Evolutionary conservation across 345 rosid species (phyloP).

Genomic region (Psidium guajava): DNA sequence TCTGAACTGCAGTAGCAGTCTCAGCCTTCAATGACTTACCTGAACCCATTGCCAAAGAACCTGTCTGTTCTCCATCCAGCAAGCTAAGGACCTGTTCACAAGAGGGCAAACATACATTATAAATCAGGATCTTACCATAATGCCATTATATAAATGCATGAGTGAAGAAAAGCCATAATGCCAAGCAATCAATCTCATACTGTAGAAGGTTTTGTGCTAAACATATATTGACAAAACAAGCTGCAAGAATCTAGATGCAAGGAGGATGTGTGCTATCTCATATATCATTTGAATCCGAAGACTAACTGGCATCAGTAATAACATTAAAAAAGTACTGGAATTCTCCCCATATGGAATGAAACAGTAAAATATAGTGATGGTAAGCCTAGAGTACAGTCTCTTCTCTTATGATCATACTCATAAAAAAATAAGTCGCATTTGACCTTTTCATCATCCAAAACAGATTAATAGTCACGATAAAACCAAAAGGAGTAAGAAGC

Average conservation of each 20-base stretch:
- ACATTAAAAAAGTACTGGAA: not conserved
- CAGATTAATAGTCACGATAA: not conserved
- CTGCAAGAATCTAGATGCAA: not conserved
- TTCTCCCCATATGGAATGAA: not conserved
- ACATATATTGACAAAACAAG: not conserved
- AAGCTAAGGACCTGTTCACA: constrained; percentile 60
- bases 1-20: constrained; percentile 19
- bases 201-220: not conserved
- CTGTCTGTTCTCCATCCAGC: constrained; percentile 43
- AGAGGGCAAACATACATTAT: not conserved
- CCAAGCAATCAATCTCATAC: not conserved
- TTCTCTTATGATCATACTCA: not conserved
- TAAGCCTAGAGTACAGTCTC: not conserved
- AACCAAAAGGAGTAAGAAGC: not conserved
- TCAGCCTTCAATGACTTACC: constrained; percentile 38
- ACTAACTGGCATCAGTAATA: not conserved
- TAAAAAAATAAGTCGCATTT: not conserved
- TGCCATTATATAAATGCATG: not conserved
- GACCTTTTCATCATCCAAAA: not conserved
- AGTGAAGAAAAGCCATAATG: not conserved
- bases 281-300: not conserved
- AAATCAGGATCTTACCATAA: not conserved
- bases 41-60: constrained; percentile 24
- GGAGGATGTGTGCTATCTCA: not conserved
- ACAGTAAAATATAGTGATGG: not conserved